Percentiles rank a stretch among this genome's conserved stretches.
Evolutionary conservation across 1,284 basidiomycete species (phyloP).

Genomic region (Cerioporus squamosus): DNA sequence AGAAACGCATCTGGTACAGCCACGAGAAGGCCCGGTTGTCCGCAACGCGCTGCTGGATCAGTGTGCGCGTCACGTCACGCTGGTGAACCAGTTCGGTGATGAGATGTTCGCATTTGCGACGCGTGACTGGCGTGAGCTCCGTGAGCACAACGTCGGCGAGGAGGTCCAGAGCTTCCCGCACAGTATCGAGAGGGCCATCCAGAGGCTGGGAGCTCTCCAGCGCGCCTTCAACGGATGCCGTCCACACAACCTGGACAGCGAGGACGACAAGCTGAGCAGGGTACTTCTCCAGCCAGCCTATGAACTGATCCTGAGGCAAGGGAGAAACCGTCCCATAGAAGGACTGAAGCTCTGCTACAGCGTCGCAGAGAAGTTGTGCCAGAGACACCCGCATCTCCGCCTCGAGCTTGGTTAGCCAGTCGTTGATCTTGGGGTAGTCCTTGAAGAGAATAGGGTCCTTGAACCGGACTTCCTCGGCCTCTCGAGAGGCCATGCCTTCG

Average conservation of each 20-base stretch:
- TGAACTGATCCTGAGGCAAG: slow-evolving; percentile 68
- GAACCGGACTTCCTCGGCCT: slow-evolving; percentile 93
- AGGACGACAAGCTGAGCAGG: slow-evolving; percentile 97
- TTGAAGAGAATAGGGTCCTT: slow-evolving; percentile 85
- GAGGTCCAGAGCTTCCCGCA: slow-evolving; percentile 87
- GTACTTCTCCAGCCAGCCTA: slow-evolving; percentile 91
- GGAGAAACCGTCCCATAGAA: slow-evolving; percentile 77
- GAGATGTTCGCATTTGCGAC: slow-evolving; percentile 97
- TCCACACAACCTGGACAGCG: slow-evolving; percentile 95
- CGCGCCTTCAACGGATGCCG: slow-evolving; percentile 79
- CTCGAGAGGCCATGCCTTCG: slow-evolving; percentile 89
- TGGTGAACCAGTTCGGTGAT: slow-evolving; percentile 99
- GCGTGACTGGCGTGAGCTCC: slow-evolving; percentile 86
- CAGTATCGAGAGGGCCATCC: slow-evolving; percentile 74
- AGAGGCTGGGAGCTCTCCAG: slow-evolving; percentile 63
- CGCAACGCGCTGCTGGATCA: slow-evolving; percentile 70
- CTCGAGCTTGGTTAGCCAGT: slow-evolving; percentile 95
- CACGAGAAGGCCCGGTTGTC: slow-evolving; percentile 85
- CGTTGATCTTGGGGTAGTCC: slow-evolving; percentile 97
- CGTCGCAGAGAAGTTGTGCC: slow-evolving; percentile 79
- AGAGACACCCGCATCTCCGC: slow-evolving; percentile 94
- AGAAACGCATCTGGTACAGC: slow-evolving; percentile 99
- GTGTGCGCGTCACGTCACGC: slow-evolving; percentile 88
- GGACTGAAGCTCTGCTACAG: slow-evolving; percentile 77
- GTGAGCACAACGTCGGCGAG: slow-evolving; percentile 95